Base-by-base conservation (phyloP, 148 eudicot species). In the Nepenthes gracilis region DNA sequence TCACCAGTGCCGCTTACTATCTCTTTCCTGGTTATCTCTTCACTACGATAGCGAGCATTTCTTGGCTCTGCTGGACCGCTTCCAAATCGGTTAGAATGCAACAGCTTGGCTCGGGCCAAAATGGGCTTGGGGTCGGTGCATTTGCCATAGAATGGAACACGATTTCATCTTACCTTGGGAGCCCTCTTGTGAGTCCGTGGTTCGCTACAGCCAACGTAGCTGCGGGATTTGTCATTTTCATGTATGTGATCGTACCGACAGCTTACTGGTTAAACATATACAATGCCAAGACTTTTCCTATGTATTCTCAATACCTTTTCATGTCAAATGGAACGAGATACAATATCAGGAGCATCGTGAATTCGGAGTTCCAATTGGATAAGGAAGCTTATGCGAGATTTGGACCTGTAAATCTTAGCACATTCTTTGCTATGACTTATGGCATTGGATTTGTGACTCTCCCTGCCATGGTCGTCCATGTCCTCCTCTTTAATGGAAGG, bases 131-230 rank as follows among this genome's bases (percentile, higher is more conserved):
- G 12, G 43, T 89, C 37, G 98, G 95, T 47, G 70, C 98, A 0
- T 65, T 93, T n/a, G 98, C 85, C 2, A 53, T 88, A 9, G 98
- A 93, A 53, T 93, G 98, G 96, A 72, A 95, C 1, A 85, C 89
- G 36, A 93, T 86, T 58, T 84, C 96, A 0, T 74, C 91, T 5
- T 93, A 88, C 74, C 79, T 88, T 4, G 82, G 84, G 36, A 93
- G 95, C 68, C 98, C 98, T 47, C 75, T 93, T 2, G 98, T 96
- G 59, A 93, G 96, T 74, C 98, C 98, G 1, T 88, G 98, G 95
- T 93, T 93, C 48, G 91, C 96, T 4, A 88, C 96, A 43, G 96
- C 83, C 35, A 93, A 93, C 36, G 67, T 93, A 64, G 91, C 91
- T 8, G 69, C 68, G 6, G 98, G 98, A 32, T 93, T 70, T 67